Base-by-base conservation (phyloP, 106 monocot genomes). In the Amphibolis antarctica region DNA sequence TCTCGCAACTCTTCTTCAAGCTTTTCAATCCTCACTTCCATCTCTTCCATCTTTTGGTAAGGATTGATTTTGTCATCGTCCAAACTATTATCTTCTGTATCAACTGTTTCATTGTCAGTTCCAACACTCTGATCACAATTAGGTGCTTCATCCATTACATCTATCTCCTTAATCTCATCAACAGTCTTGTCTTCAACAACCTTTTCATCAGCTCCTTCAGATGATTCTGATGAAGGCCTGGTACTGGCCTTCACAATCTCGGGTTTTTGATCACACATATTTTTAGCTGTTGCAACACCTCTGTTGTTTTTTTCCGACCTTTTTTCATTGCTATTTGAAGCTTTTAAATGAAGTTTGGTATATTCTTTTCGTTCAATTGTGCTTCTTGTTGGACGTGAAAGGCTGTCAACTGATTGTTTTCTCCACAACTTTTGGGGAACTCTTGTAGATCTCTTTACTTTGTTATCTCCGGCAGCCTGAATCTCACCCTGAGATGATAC, bases 1-100 rank as follows among this genome's bases (percentile, higher is more conserved):
- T 90, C 96, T 76, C 84, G 79, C 28, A 98, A 71, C 63, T 98
- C 96, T 48, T 98, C 79, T 76, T 98, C 96, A 25, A 98, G 78
- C 65, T 80, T 90, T 46, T 84, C 80, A 69, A 90, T 82, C 78
- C 68, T 98, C 5, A 55, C 44, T 69, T 87, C 78, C 84, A 98
- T 78, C 58, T 81, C 90, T 54, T 80, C 84, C 68, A 86, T 74
- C 65, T 82, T 86, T 50, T 75, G 74, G 69, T 74, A 69, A 18
- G 63, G 47, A 53, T 26, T 75, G 31, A 30, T 31, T 49, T 65
- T 77, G 5, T 68, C 74, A 55, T 78, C 78, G 66, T 81, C 73
- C n/a, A 71, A 45, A 42, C 49, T 63, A 59, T 81, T 86, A 61
- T 83, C 92, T 72, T 88, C 89, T 26, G 72, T 71, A 56, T 83